Evolutionary conservation across 2,329 filamentous ascomycete species (phyloP).

Genomic region (Nannizzia gypsea): DNA sequence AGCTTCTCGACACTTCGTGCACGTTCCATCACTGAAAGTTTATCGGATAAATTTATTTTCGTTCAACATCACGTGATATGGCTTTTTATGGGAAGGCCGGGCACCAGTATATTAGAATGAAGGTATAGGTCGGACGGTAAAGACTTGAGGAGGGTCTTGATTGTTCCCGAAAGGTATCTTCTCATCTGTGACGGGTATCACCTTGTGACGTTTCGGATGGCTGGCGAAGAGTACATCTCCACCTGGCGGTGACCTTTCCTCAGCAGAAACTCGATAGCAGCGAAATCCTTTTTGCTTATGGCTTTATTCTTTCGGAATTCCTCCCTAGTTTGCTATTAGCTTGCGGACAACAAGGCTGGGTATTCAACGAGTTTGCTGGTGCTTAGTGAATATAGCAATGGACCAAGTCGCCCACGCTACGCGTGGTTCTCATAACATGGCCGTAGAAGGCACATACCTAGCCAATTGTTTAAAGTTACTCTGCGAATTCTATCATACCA

Average conservation of each 20-base stretch:
- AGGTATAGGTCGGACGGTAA: not conserved
- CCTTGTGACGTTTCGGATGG: slow-evolving; percentile 60
- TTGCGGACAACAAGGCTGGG: not conserved
- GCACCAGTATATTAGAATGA: not conserved
- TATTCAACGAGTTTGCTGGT: too few species aligned
- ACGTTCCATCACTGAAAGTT: not conserved
- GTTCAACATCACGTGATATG: not conserved
- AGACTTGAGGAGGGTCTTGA: not conserved
- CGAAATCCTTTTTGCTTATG: slow-evolving; percentile 74
- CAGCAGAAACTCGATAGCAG: slow-evolving; percentile 71
- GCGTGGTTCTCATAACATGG: not conserved
- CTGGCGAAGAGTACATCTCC: slow-evolving; percentile 66
- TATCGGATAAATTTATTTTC: not conserved
- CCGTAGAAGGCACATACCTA: slow-evolving; percentile 23
- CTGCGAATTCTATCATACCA: slow-evolving; percentile 25
- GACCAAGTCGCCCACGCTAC: too few species aligned
- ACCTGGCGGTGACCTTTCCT: slow-evolving; percentile 72
- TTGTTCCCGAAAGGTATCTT: not conserved
- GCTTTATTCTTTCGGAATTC: slow-evolving; percentile 63
- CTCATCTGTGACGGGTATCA: not conserved
- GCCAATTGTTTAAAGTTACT: slow-evolving; percentile 33
- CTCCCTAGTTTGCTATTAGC: slow-evolving; percentile 36
- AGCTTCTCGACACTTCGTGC: not conserved
- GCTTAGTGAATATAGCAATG: too few species aligned
- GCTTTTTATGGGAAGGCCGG: not conserved